A percentile compares a stretch with the other conserved stretches of the same genome.
Evolutionary conservation across 176 grass and related monocot genomes (phyloP).

Genomic region (Triticum urartu): DNA sequence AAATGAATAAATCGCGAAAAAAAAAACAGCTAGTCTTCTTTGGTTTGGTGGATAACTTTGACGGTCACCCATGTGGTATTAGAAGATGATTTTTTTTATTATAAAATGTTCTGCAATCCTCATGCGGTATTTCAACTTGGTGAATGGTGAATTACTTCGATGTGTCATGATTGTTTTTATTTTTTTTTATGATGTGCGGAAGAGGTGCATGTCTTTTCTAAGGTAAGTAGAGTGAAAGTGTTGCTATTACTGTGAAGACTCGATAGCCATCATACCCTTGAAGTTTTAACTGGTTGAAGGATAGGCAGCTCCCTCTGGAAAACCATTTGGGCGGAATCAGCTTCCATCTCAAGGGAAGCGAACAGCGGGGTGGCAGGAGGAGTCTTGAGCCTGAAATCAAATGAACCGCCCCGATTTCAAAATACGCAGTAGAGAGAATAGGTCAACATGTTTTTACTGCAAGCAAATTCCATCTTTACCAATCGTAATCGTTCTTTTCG

Average conservation of each 20-base stretch:
- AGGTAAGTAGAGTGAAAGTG: background rate
- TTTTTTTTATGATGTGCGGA: background rate
- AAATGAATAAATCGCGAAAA: background rate
- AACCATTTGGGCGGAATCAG: conserved; percentile 38
- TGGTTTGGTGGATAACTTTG: background rate
- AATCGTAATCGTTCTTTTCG: conserved; percentile 60
- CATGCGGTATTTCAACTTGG: background rate
- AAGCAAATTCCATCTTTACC: conserved; percentile 18
- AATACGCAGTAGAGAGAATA: background rate
- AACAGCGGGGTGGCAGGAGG: conserved; percentile 68
- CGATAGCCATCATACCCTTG: conserved; percentile 39
- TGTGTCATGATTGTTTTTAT: background rate
- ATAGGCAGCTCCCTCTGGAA: conserved; percentile 62
- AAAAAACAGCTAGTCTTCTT: no score
- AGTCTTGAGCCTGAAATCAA: conserved; percentile 66
- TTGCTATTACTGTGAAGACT: background rate
- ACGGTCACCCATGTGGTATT: background rate
- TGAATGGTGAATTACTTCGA: background rate
- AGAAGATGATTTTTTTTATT: background rate
- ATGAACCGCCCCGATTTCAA: background rate
- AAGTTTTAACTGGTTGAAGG: conserved; percentile 52
- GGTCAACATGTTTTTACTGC: background rate
- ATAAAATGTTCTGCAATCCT: background rate
- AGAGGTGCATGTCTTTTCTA: background rate
- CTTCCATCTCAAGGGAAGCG: conserved; percentile 72